Percentiles rank a stretch among this genome's conserved stretches.
Evolutionary conservation across 352 stramenopile genomes (phyloP).

Genomic region (Phytophthora pisi): DNA sequence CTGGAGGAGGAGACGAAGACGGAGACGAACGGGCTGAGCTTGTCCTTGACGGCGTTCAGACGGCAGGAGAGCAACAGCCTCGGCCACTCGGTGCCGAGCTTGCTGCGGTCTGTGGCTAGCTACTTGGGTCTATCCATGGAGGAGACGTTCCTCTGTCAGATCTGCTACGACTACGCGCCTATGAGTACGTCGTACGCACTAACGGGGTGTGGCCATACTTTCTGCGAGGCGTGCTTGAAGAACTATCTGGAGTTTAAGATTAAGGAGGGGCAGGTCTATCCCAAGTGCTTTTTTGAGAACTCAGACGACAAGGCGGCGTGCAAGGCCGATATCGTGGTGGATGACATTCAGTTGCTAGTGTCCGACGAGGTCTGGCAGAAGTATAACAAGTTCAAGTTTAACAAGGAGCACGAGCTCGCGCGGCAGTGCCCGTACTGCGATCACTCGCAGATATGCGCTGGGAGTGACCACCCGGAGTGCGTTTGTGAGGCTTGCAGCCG

Average conservation of each 20-base stretch:
- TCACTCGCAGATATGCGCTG: slow-evolving; percentile 58
- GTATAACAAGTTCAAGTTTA: slow-evolving; percentile 88
- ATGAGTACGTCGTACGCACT: slow-evolving; percentile 47
- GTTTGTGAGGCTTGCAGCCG: slow-evolving; percentile 46
- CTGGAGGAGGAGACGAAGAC: slow-evolving; percentile 19
- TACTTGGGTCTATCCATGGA: slow-evolving; percentile 68
- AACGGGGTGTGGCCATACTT: slow-evolving; percentile 55
- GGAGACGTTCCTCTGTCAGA: slow-evolving; percentile 78
- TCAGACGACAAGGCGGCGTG: slow-evolving; percentile 43
- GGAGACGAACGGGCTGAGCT: not conserved
- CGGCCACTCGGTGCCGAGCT: slow-evolving; percentile 44
- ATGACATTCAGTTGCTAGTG: slow-evolving; percentile 59
- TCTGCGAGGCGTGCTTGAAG: slow-evolving; percentile 65
- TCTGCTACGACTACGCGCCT: slow-evolving; percentile 72
- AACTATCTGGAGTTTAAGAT: slow-evolving; percentile 81
- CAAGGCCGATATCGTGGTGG: slow-evolving; percentile 39
- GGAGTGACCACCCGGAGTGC: slow-evolving; percentile 49
- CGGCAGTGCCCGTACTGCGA: slow-evolving; percentile 68
- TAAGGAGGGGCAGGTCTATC: slow-evolving; percentile 68
- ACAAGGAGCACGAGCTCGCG: slow-evolving; percentile 67
- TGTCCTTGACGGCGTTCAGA: slow-evolving; percentile 17
- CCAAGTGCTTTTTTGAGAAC: slow-evolving; percentile 70
- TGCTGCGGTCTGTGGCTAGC: slow-evolving; percentile 58
- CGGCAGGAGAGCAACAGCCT: slow-evolving; percentile 39
- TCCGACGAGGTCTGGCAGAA: slow-evolving; percentile 64